Percentiles rank a stretch among this genome's conserved stretches.
Conservation (phyloP, 306 rosid species). For the Parietaria judaica region DNA sequence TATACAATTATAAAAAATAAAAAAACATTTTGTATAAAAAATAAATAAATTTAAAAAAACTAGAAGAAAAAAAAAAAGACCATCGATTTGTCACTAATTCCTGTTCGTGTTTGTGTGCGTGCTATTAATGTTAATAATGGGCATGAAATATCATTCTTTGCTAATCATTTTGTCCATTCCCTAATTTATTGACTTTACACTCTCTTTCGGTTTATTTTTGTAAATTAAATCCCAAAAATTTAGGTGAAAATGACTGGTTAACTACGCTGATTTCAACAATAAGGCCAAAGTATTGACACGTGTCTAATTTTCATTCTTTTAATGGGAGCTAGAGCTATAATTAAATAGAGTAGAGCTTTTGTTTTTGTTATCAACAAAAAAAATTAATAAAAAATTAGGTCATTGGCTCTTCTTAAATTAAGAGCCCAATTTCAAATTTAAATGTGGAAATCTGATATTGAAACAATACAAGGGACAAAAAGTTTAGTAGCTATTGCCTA, state of each 20-base stretch:
- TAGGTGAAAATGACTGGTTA: not conserved
- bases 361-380: no score
- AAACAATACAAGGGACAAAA: slow-evolving; percentile 1
- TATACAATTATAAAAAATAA: no score
- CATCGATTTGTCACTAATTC: slow-evolving; percentile 10
- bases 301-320: no score
- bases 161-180: slow-evolving; percentile 24
- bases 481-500: not conserved
- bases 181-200: slow-evolving; percentile 8
- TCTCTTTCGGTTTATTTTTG: not conserved
- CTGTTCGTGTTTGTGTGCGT: slow-evolving; percentile 5
- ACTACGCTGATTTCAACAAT: not conserved
- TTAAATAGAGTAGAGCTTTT: no score
- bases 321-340: no score
- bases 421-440: not conserved
- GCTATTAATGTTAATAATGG: slow-evolving; percentile 29
- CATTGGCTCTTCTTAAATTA: not conserved
- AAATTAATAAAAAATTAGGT: no score
- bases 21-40: no score
- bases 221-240: slow-evolving; percentile 14
- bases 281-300: no score
- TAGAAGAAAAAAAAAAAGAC: not conserved
- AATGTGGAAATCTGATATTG: not conserved
- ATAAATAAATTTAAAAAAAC: no score
- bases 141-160: slow-evolving; percentile 15